Percentiles rank a stretch among this genome's conserved stretches.
Evolutionary conservation across 805 yeast species (phyloP).

Genomic region (Metschnikowia orientalis): DNA sequence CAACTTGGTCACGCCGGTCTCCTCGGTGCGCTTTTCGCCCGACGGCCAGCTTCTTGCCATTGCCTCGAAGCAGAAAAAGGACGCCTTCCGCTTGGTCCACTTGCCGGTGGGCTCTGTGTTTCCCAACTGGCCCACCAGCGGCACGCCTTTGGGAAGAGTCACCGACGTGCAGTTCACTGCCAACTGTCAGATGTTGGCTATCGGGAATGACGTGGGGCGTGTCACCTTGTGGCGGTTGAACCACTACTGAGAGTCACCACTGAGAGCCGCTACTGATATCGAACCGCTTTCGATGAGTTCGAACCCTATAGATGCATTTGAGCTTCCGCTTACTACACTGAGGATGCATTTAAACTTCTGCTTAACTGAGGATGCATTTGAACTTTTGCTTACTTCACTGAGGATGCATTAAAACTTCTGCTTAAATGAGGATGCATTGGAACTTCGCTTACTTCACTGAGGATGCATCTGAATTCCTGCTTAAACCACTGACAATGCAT

Average conservation of each 20-base stretch:
- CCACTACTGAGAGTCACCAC: constrained; percentile 68
- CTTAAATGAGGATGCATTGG: no score
- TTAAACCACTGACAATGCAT: no score
- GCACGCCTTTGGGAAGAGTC: constrained; percentile 94
- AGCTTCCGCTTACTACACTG: no score
- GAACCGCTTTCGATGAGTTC: no score
- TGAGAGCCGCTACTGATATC: no score
- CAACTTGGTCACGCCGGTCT: constrained; percentile 76
- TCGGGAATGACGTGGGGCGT: constrained; percentile 88
- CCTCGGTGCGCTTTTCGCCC: constrained; percentile 65
- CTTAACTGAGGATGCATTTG: no score
- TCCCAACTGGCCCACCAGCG: constrained; percentile 95
- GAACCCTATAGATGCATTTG: no score
- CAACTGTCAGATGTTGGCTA: constrained; percentile 73
- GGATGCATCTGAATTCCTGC: no score
- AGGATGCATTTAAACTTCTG: no score
- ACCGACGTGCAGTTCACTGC: constrained; percentile 78
- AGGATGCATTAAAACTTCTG: no score
- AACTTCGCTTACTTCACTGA: no score
- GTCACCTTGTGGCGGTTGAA: constrained; percentile 85
- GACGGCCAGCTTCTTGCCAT: constrained; percentile 89
- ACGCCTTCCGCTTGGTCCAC: constrained; percentile 82
- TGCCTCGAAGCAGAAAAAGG: constrained; percentile 80
- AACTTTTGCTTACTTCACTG: no score
- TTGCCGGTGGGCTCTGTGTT: constrained; percentile 82